Conservation (phyloP, 768 basidiomycete genomes). For the Coprinellus aureogranulatus region DNA sequence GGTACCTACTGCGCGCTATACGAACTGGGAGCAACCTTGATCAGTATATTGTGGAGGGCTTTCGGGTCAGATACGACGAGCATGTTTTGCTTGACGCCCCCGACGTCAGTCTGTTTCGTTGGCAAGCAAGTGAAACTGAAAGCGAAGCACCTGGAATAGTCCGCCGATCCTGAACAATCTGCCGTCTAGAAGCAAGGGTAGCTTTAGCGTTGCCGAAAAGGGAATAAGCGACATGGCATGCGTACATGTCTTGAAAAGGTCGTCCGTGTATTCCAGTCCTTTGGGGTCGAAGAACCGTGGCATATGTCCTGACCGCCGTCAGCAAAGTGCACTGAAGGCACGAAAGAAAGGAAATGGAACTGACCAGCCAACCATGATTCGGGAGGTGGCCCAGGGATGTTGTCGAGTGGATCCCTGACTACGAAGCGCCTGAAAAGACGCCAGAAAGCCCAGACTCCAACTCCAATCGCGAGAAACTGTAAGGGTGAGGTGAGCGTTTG, state of each 20-base stretch:
- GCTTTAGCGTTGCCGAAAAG: background rate
- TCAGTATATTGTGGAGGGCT: slow-evolving; percentile 38
- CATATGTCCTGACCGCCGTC: no score
- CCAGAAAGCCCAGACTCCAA: slow-evolving; percentile 5
- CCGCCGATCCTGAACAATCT: slow-evolving; percentile 31
- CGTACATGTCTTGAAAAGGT: slow-evolving; percentile 21
- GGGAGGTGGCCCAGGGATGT: slow-evolving; percentile 5
- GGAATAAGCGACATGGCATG: no score
- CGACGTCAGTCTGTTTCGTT: background rate
- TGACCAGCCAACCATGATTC: slow-evolving; percentile 5
- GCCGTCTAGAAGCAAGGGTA: slow-evolving; percentile 22
- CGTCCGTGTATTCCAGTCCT: no score
- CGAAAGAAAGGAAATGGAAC: background rate
- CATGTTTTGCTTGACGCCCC: background rate
- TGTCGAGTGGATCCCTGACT: slow-evolving; percentile 2
- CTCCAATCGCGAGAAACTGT: no score
- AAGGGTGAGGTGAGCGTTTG: no score
- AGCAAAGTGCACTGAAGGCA: slow-evolving; percentile 35
- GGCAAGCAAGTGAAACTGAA: background rate
- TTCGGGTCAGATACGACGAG: no score
- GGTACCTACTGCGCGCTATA: background rate
- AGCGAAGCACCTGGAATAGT: background rate
- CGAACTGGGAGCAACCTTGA: slow-evolving; percentile 31
- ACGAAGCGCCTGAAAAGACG: slow-evolving; percentile 3
- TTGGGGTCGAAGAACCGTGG: no score